phyloP scores from a whole-genome alignment of 2,329 filamentous ascomycete species.

The Verticillium nubilum region DNA sequence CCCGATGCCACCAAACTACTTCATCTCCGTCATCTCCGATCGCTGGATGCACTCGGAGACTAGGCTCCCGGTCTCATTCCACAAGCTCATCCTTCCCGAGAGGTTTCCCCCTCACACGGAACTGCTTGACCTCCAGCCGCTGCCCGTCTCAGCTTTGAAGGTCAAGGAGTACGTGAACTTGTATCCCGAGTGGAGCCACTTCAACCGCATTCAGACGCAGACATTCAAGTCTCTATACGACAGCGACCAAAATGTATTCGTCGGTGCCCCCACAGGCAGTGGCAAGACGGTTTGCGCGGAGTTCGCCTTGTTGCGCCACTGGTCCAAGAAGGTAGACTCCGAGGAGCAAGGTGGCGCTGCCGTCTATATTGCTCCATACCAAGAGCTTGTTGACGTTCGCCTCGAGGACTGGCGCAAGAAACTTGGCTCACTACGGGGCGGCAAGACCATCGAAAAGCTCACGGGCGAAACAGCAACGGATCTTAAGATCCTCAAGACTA shows the following conservation, averaged over 20 bases:
- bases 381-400: conserved; percentile 81
- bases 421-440: conserved; percentile 65
- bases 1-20: conserved; percentile 98
- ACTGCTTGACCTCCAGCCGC: conserved; percentile 82
- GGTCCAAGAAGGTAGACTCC: conserved; percentile 59
- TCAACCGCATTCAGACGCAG: conserved; percentile 98
- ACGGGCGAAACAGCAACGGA: conserved; percentile 90
- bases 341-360: conserved; percentile 57
- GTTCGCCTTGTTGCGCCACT: conserved; percentile 85
- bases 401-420: conserved; percentile 82
- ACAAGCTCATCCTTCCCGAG: conserved; percentile 89
- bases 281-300: conserved; percentile 97
- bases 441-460: conserved; percentile 87
- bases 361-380: conserved; percentile 91
- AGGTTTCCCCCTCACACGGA: conserved; percentile 94
- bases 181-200: conserved; percentile 79
- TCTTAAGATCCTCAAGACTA: conserved; percentile 78
- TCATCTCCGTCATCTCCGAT: conserved; percentile 90
- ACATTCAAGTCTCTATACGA: conserved; percentile 91
- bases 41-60: conserved; percentile 99
- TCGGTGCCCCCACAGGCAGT: conserved; percentile 88
- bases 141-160: conserved; percentile 86
- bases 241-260: conserved; percentile 87
- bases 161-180: conserved; percentile 73
- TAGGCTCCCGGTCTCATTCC: conserved; percentile 86